These are phyloP conservation scores for Fusarium floridanum DNA, from an alignment of 2,329 filamentous ascomycete species.

Conservation along the genomic window DNA sequence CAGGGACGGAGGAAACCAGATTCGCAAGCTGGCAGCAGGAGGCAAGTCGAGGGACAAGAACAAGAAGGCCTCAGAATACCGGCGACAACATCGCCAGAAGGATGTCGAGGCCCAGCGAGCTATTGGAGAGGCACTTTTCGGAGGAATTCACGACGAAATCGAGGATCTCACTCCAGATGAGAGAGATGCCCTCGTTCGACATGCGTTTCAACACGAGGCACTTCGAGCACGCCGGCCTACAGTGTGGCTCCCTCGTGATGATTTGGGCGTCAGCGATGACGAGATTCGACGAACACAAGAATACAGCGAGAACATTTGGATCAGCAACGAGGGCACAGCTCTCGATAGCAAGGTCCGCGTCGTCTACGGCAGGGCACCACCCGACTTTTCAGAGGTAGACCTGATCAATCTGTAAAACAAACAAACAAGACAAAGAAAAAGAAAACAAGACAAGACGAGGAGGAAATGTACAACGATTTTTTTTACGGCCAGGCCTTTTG, in stretches of 20 bases:
- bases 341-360: conserved; percentile 87
- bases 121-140: conserved; percentile 86
- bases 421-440: not conserved
- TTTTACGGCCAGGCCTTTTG: conserved; percentile 8
- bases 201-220: conserved; percentile 92
- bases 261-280: conserved; percentile 90
- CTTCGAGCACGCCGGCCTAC: conserved; percentile 86
- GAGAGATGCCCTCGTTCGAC: conserved; percentile 84
- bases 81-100: conserved; percentile 62
- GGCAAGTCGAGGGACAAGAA: conserved; percentile 44
- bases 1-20: conserved; percentile 61
- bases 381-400: conserved; percentile 90
- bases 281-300: conserved; percentile 84
- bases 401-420: conserved; percentile 77
- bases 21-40: conserved; percentile 58
- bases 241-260: conserved; percentile 94
- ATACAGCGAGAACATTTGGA: conserved; percentile 87
- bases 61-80: conserved; percentile 60
- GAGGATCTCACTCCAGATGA: conserved; percentile 94
- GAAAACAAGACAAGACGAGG: not conserved
- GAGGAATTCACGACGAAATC: conserved; percentile 90
- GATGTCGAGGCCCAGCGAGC: conserved; percentile 80
- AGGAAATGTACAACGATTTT: conserved; percentile 2
- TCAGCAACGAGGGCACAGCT: conserved; percentile 92
- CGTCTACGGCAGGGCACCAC: conserved; percentile 86